A percentile compares a stretch with the other conserved stretches of the same genome.
Conservation (phyloP, 2,329 filamentous ascomycete species). For the Aaosphaeria pasadenensis region DNA sequence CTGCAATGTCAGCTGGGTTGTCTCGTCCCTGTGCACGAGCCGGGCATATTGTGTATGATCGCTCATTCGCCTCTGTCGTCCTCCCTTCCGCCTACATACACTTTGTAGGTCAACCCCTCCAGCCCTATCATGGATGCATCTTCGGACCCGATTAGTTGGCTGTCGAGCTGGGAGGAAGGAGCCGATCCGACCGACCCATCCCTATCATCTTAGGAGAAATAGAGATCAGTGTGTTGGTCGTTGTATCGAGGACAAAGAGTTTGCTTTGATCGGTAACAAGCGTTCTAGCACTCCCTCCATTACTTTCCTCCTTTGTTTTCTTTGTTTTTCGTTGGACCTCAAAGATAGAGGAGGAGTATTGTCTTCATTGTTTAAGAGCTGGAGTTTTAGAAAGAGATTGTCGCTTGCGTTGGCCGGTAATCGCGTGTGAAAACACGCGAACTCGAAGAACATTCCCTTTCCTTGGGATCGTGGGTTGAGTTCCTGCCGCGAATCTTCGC, state of each 20-base stretch:
- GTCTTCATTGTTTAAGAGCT: too few relatives aligned
- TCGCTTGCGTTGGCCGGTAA: too few relatives aligned
- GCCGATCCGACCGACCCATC: slow-evolving; percentile 5
- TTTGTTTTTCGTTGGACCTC: slow-evolving; percentile 16
- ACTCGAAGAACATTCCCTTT: too few relatives aligned
- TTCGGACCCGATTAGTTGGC: slow-evolving; percentile 23
- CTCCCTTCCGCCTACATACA: slow-evolving; percentile 9
- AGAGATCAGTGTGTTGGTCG: slow-evolving; percentile 4
- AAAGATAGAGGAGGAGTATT: slow-evolving; percentile 2
- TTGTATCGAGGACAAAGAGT: slow-evolving; percentile 5
- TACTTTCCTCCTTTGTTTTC: slow-evolving; percentile 4
- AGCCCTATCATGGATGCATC: background rate
- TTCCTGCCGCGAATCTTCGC: too few relatives aligned
- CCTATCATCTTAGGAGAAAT: slow-evolving; percentile 5
- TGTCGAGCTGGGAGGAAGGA: slow-evolving; percentile 30
- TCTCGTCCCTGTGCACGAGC: slow-evolving; percentile 29
- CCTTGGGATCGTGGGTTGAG: too few relatives aligned
- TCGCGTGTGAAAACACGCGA: too few relatives aligned
- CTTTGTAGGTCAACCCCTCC: too few relatives aligned
- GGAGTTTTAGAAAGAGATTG: too few relatives aligned
- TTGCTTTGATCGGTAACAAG: slow-evolving; percentile 40
- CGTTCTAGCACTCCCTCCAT: slow-evolving; percentile 37
- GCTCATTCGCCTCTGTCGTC: slow-evolving; percentile 36
- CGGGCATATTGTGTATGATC: slow-evolving; percentile 45
- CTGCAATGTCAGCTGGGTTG: background rate